Percentiles rank a stretch among this genome's conserved stretches.
phyloP scores from a whole-genome alignment of 2,329 filamentous ascomycete species.

The Aspergillus caelatus region DNA sequence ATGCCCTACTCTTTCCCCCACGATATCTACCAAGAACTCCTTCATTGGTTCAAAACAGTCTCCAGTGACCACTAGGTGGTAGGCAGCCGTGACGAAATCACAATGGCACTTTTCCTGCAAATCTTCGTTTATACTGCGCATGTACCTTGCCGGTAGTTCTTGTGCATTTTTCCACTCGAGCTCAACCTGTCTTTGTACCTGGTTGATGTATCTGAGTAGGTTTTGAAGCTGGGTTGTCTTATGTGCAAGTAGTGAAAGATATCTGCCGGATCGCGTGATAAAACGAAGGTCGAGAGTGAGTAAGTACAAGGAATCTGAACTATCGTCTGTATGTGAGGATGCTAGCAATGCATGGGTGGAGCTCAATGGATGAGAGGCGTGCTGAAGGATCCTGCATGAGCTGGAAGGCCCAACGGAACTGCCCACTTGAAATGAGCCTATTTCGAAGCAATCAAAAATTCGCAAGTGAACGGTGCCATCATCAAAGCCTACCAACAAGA shows the following conservation, averaged over 20 bases:
- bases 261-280: constrained; percentile 71
- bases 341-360: constrained; percentile 77
- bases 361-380: constrained; percentile 72
- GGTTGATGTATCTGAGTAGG: constrained; percentile 78
- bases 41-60: constrained; percentile 73
- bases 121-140: constrained; percentile 75
- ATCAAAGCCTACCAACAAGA: constrained; percentile 73
- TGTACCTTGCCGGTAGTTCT: constrained; percentile 76
- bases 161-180: constrained; percentile 82
- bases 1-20: constrained; percentile 71
- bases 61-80: constrained; percentile 82
- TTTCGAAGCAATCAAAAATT: constrained; percentile 83
- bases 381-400: constrained; percentile 52
- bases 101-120: constrained; percentile 67
- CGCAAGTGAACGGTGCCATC: constrained; percentile 74
- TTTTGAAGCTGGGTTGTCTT: constrained; percentile 89
- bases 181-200: constrained; percentile 76
- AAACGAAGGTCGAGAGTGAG: constrained; percentile 83
- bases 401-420: constrained; percentile 40
- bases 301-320: constrained; percentile 56
- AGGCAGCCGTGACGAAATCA: constrained; percentile 73
- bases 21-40: constrained; percentile 85
- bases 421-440: constrained; percentile 60
- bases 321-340: constrained; percentile 34
- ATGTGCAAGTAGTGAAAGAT: constrained; percentile 80